Evolutionary conservation across 2,329 filamentous ascomycete genomes (phyloP), one percentile per base, ranked within the genome.

Genomic region (Diaporthe citri): DNA sequence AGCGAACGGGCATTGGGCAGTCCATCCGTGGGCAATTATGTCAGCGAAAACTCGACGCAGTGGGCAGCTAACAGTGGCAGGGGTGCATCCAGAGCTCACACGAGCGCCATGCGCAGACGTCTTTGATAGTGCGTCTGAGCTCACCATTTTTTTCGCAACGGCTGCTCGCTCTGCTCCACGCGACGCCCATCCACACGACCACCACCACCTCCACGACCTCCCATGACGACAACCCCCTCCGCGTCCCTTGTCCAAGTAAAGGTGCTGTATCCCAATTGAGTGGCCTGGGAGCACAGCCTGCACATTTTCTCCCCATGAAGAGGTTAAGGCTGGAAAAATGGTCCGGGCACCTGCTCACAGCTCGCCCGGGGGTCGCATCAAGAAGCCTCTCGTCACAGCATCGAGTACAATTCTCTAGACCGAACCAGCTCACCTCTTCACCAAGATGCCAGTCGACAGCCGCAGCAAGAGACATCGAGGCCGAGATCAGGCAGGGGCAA

Each of bases 241-340:
- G 71, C 75, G 72, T 60, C 64, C 41, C 73, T 28, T 36, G 69
- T 75, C 51, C 51, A 36, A 25, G 62, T 71, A 75, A 71, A 64
- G 73, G 73, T 75, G 73, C 75, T 71, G 75, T 66, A 55, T 70
- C 75, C 71, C 75, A 73, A 76, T 73, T 57, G 59, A 57, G 52
- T 28, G 36, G 46, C 48, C 56, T 75, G 72, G 56, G 73, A 64
- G 56, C 69, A 46, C 57, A 25, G 39, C 56, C 55, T 73, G 71
- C 72, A 77, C 73, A 60, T 73, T 67, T 62, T 64, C 62, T 78
- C 74, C 78, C 80, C 79, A 92, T 92, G 90, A 91, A 91, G 87
- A 89, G 89, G 85, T 86, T 92, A 88, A 87, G 89, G 80, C 81
- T 91, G 81, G 87, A 89, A 79, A 86, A 88, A 86, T 89, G 90